Evolutionary conservation across 768 basidiomycete species (phyloP), one percentile per base, ranked within the genome.

Genomic region (Rhodosporidiobolus odoratus): DNA sequence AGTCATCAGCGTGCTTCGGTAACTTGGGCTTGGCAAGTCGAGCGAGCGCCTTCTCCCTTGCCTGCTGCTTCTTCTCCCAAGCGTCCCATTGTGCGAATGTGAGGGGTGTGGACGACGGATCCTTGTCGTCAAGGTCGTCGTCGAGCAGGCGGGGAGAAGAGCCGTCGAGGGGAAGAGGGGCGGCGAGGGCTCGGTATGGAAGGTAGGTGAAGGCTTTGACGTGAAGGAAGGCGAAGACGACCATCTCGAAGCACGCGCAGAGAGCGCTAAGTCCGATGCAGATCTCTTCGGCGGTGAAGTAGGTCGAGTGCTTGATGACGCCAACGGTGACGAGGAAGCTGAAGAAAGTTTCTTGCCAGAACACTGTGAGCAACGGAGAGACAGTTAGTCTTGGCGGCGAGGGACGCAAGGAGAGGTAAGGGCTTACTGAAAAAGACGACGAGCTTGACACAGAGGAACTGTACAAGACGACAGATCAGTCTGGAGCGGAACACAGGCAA

Each of bases 231-330:
- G 86, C 86, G 69, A 62, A 68, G 66, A 57, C 9, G 59, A 84
- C 85, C 89, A 91, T 90, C 79, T 90, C 89, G 71, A 88, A 83
- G 1, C 87, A 88, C 75, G 89, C 86, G 4, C 87, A 75, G 17
- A 90, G 79, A 0, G 88, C 88, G 23, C 85, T 84, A 50, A 89
- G 84, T 7, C 87, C 89, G 35, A 88, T 86, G 73, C 87, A 86
- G 72, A 90, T 86, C 75, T 89, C 87, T 13, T 85, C 85, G 6
- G 87, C 86, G 2, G 88, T 88, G 88, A 69, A 75, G 66, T 78
- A 77, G 34, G 68, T 52, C 6, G 63, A 71, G 23, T 84, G 83
- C 79, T 88, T 88, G 66, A 90, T 83, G 8, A 88, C 80, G 1
- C 84, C 85, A 64, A 87, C 80, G 77, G 84, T 81, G 47, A 81